Base-by-base conservation (phyloP, 2,329 filamentous ascomycete species). In the Penicillium sp. region DNA sequence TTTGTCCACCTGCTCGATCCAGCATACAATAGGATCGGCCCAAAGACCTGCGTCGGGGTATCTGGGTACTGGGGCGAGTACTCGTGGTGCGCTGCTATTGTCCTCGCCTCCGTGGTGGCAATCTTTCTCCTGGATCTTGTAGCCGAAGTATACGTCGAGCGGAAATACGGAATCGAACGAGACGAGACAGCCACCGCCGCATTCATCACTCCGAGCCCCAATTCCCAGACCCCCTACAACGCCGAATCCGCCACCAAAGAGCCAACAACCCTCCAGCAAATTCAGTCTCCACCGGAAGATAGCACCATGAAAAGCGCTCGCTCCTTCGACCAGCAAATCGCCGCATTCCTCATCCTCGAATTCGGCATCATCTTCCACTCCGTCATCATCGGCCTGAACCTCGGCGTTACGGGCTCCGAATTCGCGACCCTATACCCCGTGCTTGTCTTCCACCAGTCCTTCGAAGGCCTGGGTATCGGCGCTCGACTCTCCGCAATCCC, bases 281-380 rank as follows among this genome's bases (percentile, higher is more conserved):
- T 5, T 3, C 23, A 3, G 3, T 26, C 23, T 5, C 23, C 23
- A 5, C 5, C 23, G 23, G 23, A 26, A 5, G 23, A 26, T 26
- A 26, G 23, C 23, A 26, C 3, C 23, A 26, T 26, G 23, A 26
- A 26, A 26, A 26, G 5, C 23, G 23, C 23, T 5, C 23, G 68
- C 4, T 73, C 74, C 0, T 76, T 76, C 65, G 64, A 56, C 7
- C 73, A 75, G 54, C 76, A 79, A 53, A 75, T 79, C 30, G 73
- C 77, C 52, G 79, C 69, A 26, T 79, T 72, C 69, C 72, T 79
- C 47, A 79, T 81, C 48, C 80, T 86, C n/a, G 86, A 88, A 71
- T 88, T 82, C 68, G 86, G 86, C 62, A 84, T 88, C 64, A 83
- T 89, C 56, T 87, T 88, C 75, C 86, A 88, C 75, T 86, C 83